These are phyloP conservation scores for Leccinum boreale DNA, from an alignment of 768 basidiomycete genomes.

Conservation along the genomic window DNA sequence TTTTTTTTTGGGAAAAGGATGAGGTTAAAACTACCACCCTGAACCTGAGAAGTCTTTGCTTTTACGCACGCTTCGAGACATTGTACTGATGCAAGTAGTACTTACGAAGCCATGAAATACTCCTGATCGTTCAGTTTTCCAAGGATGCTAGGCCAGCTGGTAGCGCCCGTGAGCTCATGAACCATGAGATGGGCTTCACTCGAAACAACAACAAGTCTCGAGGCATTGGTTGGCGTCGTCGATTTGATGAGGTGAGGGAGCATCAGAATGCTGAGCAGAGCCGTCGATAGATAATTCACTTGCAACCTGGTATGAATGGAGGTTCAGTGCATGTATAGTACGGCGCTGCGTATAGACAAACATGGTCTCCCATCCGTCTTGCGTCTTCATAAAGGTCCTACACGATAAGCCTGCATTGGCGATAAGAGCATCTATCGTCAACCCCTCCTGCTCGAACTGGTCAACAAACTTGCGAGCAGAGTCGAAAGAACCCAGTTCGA, in stretches of 20 bases:
- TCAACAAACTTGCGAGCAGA: conserved; percentile 33
- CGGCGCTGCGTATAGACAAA: conserved; percentile 12
- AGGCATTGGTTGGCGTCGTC: conserved; percentile 18
- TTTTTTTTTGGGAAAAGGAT: background rate
- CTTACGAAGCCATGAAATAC: conserved; percentile 28
- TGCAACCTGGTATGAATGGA: conserved; percentile 25
- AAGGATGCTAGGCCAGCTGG: conserved; percentile 26
- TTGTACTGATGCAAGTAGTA: conserved; percentile 14
- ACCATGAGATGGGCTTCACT: conserved; percentile 26
- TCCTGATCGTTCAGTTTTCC: conserved; percentile 23
- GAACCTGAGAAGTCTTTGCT: background rate
- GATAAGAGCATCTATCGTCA: conserved; percentile 29
- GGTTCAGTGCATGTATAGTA: background rate
- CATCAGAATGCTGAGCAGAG: conserved; percentile 33
- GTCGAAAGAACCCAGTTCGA: conserved; percentile 33
- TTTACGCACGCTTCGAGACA: conserved; percentile 26
- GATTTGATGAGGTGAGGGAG: conserved; percentile 34
- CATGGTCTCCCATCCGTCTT: conserved; percentile 38
- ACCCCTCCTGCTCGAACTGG: conserved; percentile 24
- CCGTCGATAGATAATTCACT: conserved; percentile 36
- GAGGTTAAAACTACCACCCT: background rate
- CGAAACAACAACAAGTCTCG: conserved; percentile 31
- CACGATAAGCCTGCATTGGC: conserved; percentile 28
- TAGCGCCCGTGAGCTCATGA: conserved; percentile 5
- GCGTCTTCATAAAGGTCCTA: conserved; percentile 21